Conservation (phyloP, 1,139 yeast species). For the Geotrichum macrosporum region DNA sequence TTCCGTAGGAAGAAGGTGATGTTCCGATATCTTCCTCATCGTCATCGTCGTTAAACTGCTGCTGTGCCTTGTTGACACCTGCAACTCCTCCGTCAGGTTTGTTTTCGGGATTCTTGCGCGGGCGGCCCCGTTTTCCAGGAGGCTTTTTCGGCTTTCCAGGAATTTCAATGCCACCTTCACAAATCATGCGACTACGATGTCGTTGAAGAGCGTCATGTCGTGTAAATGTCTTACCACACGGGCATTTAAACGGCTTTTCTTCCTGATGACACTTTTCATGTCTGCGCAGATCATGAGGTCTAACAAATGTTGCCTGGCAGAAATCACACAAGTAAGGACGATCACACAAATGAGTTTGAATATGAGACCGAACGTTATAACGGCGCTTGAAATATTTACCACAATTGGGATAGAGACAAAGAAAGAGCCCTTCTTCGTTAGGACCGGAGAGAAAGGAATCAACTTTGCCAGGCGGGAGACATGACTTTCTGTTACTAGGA, state of each 20-base stretch:
- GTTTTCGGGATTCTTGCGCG: slow-evolving; percentile 29
- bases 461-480: slow-evolving; percentile 84
- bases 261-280: slow-evolving; percentile 80
- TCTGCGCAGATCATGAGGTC: slow-evolving; percentile 90
- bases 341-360: slow-evolving; percentile 93
- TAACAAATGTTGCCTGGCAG: slow-evolving; percentile 63
- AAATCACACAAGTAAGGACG: slow-evolving; percentile 69
- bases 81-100: no score
- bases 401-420: slow-evolving; percentile 75
- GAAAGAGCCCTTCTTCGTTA: slow-evolving; percentile 56
- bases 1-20: background rate
- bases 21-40: slow-evolving; percentile 1
- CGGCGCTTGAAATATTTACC: slow-evolving; percentile 81
- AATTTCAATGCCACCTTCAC: slow-evolving; percentile 60
- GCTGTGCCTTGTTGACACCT: background rate
- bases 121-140: slow-evolving; percentile 35
- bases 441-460: slow-evolving; percentile 84
- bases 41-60: slow-evolving; percentile 5
- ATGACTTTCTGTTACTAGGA: slow-evolving; percentile 45
- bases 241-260: slow-evolving; percentile 70
- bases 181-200: slow-evolving; percentile 74
- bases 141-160: slow-evolving; percentile 35
- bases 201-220: slow-evolving; percentile 83
- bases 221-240: slow-evolving; percentile 89
- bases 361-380: slow-evolving; percentile 93